These are phyloP conservation scores for Hypoxylon fuscum DNA, from an alignment of 495 filamentous ascomycete species.

Conservation along the genomic window DNA sequence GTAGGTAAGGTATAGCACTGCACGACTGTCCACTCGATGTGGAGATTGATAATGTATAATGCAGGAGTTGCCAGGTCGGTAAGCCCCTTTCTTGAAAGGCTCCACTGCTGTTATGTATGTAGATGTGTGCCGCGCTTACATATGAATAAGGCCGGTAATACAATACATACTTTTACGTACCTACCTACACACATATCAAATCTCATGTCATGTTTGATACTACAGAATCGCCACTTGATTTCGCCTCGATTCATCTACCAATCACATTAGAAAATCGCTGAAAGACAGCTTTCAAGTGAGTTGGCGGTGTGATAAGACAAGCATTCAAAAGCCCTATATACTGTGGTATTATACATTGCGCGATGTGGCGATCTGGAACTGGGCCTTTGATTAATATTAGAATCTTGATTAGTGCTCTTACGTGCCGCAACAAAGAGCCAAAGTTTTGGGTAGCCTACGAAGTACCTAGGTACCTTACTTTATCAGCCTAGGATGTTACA, in stretches of 20 bases:
- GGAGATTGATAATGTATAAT: conserved; percentile 40
- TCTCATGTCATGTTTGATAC: no score
- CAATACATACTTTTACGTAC: no score
- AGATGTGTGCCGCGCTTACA: no score
- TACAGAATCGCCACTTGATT: no score
- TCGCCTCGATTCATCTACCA: no score
- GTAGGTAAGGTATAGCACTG: conserved; percentile 3
- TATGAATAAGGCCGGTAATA: no score
- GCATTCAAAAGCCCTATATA: conserved; percentile 24
- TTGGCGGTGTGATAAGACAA: conserved; percentile 39
- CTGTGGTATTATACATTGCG: conserved; percentile 3
- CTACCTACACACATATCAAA: no score
- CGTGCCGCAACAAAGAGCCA: conserved; percentile 20
- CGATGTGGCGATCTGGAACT: conserved; percentile 38
- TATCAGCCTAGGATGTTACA: no score
- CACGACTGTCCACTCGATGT: conserved; percentile 24
- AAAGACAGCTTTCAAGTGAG: conserved; percentile 6
- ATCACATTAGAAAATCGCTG: no score
- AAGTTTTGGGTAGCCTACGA: conserved; percentile 10
- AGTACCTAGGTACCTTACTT: conserved; percentile 28
- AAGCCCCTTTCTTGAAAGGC: no score
- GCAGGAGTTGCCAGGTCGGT: conserved; percentile 33
- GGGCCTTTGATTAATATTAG: conserved; percentile 12
- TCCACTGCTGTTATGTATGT: no score
- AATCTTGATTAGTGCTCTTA: conserved; percentile 34